Conservation (phyloP, 169 alveolate genomes). For the Toxoplasma gondii region DNA sequence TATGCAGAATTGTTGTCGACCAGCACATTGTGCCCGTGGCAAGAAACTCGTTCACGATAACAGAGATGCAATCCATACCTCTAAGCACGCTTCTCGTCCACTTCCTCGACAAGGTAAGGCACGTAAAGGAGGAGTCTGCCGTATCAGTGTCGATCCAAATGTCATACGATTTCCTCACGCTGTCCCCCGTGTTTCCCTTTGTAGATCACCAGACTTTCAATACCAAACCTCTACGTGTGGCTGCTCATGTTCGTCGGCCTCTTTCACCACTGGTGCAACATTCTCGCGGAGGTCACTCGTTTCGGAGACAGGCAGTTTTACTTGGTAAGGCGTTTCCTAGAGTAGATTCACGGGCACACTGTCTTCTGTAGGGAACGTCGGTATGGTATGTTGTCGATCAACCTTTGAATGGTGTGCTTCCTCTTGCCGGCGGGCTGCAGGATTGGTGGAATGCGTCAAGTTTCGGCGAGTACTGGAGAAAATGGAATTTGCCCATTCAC, state of each 20-base stretch:
- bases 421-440: conserved; percentile 20
- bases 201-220: conserved; percentile 86
- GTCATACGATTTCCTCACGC: too few relatives aligned
- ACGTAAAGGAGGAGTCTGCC: too few relatives aligned
- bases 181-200: too few relatives aligned
- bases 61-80: conserved; percentile 78
- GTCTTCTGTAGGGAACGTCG: too few relatives aligned
- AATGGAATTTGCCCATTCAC: conserved; percentile 96
- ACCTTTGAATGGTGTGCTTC: too few relatives aligned
- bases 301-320: conserved; percentile 95
- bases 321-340: conserved; percentile 70
- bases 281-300: conserved; percentile 92
- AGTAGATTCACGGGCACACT: too few relatives aligned
- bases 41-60: conserved; percentile 85
- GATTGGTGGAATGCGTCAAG: conserved; percentile 96
- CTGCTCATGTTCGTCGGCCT: conserved; percentile 87
- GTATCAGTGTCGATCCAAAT: not conserved
- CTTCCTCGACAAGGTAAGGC: conserved; percentile 65
- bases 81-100: conserved; percentile 62
- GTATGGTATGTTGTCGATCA: too few relatives aligned
- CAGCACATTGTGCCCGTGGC: conserved; percentile 89
- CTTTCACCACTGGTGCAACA: conserved; percentile 93
- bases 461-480: conserved; percentile 92
- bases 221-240: conserved; percentile 94
- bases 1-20: conserved; percentile 82